phyloP scores from a whole-genome alignment of 176 grass and related monocot genomes.

The Thalia dealbata region DNA sequence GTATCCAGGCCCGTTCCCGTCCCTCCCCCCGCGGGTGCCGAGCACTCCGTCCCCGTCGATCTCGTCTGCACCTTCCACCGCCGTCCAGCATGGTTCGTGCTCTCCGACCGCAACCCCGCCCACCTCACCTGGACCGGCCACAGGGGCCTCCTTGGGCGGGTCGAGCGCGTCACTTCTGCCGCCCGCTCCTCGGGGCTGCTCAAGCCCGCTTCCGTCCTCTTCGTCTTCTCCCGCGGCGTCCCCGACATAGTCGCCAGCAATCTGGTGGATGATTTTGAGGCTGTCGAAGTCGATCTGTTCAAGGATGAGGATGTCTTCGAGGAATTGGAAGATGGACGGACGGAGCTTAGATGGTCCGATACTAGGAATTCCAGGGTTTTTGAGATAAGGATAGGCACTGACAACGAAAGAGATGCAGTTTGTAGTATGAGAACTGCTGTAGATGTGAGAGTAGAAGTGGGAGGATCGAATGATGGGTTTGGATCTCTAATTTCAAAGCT shows the following conservation, averaged over 20 bases:
- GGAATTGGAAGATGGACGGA: constrained; percentile 40
- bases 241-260: constrained; percentile 26
- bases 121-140: constrained; percentile 36
- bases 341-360: constrained; percentile 32
- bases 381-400: constrained; percentile 36
- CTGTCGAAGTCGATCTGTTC: constrained; percentile 45
- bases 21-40: neutral
- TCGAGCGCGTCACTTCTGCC: constrained; percentile 27
- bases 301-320: constrained; percentile 29
- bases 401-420: neutral
- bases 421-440: neutral
- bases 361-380: constrained; percentile 39
- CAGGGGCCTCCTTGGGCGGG: constrained; percentile 33
- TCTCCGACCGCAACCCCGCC: constrained; percentile 69
- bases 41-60: constrained; percentile 36
- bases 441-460: constrained; percentile 13
- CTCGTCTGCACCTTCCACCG: constrained; percentile 52
- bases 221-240: constrained; percentile 71
- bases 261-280: constrained; percentile 44
- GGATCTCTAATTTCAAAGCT: constrained; percentile 38
- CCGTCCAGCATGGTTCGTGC: constrained; percentile 48
- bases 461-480: constrained; percentile 21
- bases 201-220: constrained; percentile 49
- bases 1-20: constrained; percentile 27
- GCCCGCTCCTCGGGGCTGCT: constrained; percentile 33